Base-by-base conservation (phyloP, 2,329 filamentous ascomycete species). In the Fusarium abutilonis region DNA sequence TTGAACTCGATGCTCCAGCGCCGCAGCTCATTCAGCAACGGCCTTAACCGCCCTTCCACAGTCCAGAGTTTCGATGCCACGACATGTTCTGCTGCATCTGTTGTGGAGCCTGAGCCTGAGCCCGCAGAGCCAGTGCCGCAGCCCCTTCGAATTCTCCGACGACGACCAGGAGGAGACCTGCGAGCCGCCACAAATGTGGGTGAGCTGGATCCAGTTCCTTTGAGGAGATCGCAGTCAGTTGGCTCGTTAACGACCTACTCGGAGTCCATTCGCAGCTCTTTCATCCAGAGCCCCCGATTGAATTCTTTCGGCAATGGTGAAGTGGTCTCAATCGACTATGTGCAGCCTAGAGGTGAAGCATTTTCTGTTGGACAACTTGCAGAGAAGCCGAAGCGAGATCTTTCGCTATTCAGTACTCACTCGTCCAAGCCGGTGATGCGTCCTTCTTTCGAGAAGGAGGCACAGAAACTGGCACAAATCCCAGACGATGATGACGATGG, bases 361-460 rank as follows among this genome's bases (percentile, higher is more conserved):
- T 87, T 88, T 55, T 89, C 86, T 1, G 72, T 89, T 1, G 86
- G 86, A 9, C 83, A 83, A 49, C 76, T 88, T 52, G 81, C 85
- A 3, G 83, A 85, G 51, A 77, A 79, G 56, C 74, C 77, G 1
- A 82, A 82, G 59, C 75, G 74, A 8, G 74, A 77, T 13, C 62
- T 84, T 26, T 88, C 86, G 0, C 72, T 88, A 3, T 85, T 87
- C 60, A 88, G 84, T 67, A 86, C 85, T 0, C 82, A 85, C 61
- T 87, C 85, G 5, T 87, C 86, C 3, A 86, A 86, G 63, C 86
- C 86, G 0, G 76, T 81, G 2, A 86, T 88, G 84, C 82, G 86
- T 4, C 84, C 86, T 2, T 97, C 93, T 0, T 97, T 98, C 67
- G 92, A 98, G 74, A 89, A 85, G 3, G 93, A 96, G 69, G 92